A percentile compares a stretch with the other conserved stretches of the same genome.
Conservation (phyloP, 352 stramenopile species). For the Globisporangium acanthophoron region DNA sequence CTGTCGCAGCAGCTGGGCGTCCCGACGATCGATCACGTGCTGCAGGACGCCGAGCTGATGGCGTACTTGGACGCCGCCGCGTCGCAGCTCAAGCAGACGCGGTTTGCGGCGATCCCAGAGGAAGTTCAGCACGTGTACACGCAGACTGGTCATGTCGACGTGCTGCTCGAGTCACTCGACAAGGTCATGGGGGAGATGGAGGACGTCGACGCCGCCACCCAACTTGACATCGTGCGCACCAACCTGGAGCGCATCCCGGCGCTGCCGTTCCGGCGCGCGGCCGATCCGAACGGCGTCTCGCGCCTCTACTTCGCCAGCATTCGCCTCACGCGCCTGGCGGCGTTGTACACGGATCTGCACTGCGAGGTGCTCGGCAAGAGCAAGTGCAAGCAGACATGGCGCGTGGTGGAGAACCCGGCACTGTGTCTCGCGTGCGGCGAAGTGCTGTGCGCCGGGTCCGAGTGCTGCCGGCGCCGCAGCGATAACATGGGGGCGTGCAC, state of each 20-base stretch:
- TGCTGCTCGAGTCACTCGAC: conserved; percentile 34
- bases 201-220: conserved; percentile 8
- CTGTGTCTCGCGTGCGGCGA: conserved; percentile 76
- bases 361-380: conserved; percentile 61
- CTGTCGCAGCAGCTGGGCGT: conserved; percentile 75
- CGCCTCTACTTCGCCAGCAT: conserved; percentile 62
- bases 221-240: conserved; percentile 24
- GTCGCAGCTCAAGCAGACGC: conserved; percentile 34
- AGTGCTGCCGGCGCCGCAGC: conserved; percentile 67
- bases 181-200: conserved; percentile 10
- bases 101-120: conserved; percentile 39
- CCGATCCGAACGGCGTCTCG: conserved; percentile 22
- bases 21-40: conserved; percentile 47
- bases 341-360: conserved; percentile 75
- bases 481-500: conserved; percentile 75
- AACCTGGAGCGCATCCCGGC: conserved; percentile 49
- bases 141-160: conserved; percentile 43
- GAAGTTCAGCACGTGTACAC: conserved; percentile 48
- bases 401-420: conserved; percentile 69
- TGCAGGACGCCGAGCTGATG: conserved; percentile 41
- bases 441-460: conserved; percentile 72
- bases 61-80: conserved; percentile 53
- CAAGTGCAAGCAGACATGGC: conserved; percentile 69
- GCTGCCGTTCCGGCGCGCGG: conserved; percentile 46
- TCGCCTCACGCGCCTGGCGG: conserved; percentile 54